Evolutionary conservation across 164 flowering plant species (phyloP).

Genomic region (Dillenia suffruticosa): DNA sequence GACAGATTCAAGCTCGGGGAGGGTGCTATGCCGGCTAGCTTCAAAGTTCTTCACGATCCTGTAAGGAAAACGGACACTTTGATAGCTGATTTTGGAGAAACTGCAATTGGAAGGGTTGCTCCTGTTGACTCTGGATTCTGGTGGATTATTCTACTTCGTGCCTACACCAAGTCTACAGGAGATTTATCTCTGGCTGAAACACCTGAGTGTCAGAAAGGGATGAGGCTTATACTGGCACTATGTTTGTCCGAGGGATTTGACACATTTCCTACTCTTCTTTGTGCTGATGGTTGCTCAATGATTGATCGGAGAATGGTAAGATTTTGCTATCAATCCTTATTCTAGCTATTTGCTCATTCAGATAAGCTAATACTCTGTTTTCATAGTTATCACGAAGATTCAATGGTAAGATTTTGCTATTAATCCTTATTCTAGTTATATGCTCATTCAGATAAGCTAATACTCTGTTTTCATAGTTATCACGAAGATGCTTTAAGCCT

Average conservation of each 20-base stretch:
- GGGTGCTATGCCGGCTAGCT: constrained; percentile 80
- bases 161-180: constrained; percentile 73
- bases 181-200: constrained; percentile 57
- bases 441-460: background rate
- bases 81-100: constrained; percentile 71
- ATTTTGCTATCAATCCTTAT: background rate
- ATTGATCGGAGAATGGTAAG: constrained; percentile 73
- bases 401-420: constrained; percentile 41
- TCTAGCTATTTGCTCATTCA: background rate
- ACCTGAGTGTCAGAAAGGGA: constrained; percentile 64
- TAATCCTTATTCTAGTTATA: background rate
- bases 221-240: constrained; percentile 49
- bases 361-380: background rate
- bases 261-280: constrained; percentile 70
- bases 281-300: constrained; percentile 80
- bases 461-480: background rate
- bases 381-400: too few species aligned
- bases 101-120: constrained; percentile 78
- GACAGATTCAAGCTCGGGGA: constrained; percentile 68
- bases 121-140: constrained; percentile 28
- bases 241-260: constrained; percentile 74
- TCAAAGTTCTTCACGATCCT: constrained; percentile 70
- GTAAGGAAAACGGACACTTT: constrained; percentile 50
- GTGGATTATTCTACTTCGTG: constrained; percentile 69
- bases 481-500: background rate